These are phyloP conservation scores for Cnidoscolus chayamansa DNA, from an alignment of 441 rosid genomes.

Conservation along the genomic window DNA sequence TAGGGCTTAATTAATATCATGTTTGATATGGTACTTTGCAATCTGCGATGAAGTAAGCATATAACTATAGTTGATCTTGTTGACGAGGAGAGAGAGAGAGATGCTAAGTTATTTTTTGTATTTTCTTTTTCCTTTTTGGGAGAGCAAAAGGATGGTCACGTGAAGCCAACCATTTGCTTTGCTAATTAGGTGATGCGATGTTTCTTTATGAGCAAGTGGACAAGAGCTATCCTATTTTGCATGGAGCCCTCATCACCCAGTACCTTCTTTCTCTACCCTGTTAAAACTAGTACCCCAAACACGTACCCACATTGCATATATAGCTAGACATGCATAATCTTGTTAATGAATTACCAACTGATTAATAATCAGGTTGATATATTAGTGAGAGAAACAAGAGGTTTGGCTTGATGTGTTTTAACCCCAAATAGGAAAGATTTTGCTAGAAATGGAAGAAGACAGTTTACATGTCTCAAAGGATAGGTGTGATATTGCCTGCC, in stretches of 20 bases:
- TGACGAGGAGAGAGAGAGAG: neutral
- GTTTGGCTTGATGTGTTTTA: too few relatives aligned
- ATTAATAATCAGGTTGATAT: too few relatives aligned
- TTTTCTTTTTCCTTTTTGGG: neutral
- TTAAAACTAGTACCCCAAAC: too few relatives aligned
- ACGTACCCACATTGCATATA: too few relatives aligned
- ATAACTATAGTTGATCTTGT: too few relatives aligned
- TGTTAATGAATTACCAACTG: too few relatives aligned
- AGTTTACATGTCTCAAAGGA: conserved; percentile 7
- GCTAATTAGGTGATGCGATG: conserved; percentile 16
- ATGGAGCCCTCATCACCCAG: conserved; percentile 1
- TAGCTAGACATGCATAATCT: too few relatives aligned
- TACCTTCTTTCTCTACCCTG: neutral
- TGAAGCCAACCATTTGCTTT: conserved; percentile 18
- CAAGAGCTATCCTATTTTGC: conserved; percentile 15
- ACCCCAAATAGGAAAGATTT: neutral
- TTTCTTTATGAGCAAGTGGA: conserved; percentile 13
- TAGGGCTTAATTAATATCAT: too few relatives aligned
- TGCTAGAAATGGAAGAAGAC: conserved; percentile 10
- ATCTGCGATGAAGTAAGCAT: neutral
- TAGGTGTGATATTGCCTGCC: conserved; percentile 16
- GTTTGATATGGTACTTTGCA: neutral
- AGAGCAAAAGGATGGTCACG: conserved; percentile 10
- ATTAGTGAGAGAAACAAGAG: too few relatives aligned
- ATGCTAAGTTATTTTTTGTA: too few relatives aligned